Conservation (phyloP, 1,284 basidiomycete genomes). For the Leccinum huronense region DNA sequence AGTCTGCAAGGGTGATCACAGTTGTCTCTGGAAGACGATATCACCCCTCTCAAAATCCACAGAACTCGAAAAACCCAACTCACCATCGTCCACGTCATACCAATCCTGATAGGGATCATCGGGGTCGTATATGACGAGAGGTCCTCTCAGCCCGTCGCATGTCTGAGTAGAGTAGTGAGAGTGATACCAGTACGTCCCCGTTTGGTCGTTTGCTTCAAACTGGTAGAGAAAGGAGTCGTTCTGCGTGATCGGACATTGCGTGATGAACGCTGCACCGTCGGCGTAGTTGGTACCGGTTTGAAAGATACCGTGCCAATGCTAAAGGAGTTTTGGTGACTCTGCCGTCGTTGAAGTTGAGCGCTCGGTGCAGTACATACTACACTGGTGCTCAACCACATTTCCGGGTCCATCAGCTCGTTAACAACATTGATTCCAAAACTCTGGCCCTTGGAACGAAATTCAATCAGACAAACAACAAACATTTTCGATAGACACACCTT, state of each 20-base stretch:
- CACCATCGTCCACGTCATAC: conserved; percentile 1
- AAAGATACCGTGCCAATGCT: not conserved
- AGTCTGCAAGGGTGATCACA: not conserved
- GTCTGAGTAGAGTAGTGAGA: not conserved
- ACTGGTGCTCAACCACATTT: not conserved
- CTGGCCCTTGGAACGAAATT: not conserved
- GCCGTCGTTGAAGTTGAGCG: not conserved
- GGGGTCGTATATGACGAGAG: not conserved
- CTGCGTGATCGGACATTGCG: not conserved
- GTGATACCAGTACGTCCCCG: not conserved
- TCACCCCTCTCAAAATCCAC: not conserved
- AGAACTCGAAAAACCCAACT: not conserved
- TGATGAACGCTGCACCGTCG: not conserved
- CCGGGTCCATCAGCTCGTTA: not conserved
- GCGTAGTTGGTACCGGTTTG: not conserved
- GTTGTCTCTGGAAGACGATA: not conserved
- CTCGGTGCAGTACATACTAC: not conserved
- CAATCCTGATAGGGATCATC: not conserved
- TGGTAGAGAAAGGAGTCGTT: not conserved
- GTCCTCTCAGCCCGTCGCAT: not conserved
- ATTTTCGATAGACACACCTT: not conserved
- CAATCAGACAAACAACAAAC: not conserved
- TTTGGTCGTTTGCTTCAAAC: not conserved
- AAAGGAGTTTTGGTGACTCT: not conserved
- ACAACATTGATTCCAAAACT: not conserved